Evolutionary conservation across 441 rosid genomes (phyloP).

Genomic region (Mallotus repandus): DNA sequence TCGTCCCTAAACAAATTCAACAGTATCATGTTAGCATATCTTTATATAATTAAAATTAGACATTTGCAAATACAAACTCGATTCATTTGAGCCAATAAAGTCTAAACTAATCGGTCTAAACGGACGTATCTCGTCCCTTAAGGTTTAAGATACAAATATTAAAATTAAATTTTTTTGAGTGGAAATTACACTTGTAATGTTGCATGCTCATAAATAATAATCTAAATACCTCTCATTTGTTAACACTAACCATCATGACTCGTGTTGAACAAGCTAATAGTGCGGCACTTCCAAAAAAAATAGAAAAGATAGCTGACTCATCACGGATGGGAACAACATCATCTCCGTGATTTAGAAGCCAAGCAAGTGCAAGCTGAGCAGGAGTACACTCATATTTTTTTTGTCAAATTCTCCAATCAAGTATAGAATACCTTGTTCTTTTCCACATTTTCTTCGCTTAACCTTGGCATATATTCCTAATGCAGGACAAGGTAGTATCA

Average conservation of each 20-base stretch:
- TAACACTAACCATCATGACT: too few relatives aligned
- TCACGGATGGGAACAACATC: conserved; percentile 54
- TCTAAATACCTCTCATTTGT: too few relatives aligned
- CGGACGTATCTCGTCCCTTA: too few relatives aligned
- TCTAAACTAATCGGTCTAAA: too few relatives aligned
- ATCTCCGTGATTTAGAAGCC: conserved; percentile 49
- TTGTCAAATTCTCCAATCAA: conserved; percentile 29
- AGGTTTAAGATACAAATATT: too few relatives aligned
- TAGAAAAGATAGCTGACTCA: conserved; percentile 18
- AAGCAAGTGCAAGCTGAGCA: conserved; percentile 49
- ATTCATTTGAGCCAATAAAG: too few relatives aligned
- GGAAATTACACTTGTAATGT: too few relatives aligned
- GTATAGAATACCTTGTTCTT: conserved; percentile 43
- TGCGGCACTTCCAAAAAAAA: too few relatives aligned
- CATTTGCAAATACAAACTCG: too few relatives aligned
- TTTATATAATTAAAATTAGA: not conserved
- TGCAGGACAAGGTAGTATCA: not conserved
- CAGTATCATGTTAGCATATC: not conserved
- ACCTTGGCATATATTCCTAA: not conserved
- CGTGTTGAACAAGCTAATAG: too few relatives aligned
- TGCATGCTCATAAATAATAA: too few relatives aligned
- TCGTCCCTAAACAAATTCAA: conserved; percentile 13
- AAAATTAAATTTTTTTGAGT: too few relatives aligned
- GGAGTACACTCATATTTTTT: conserved; percentile 39
- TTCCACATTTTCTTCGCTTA: conserved; percentile 12